These are phyloP conservation scores for Cardamine chenopodiifolia DNA, from an alignment of 345 rosid genomes.

Conservation along the genomic window DNA sequence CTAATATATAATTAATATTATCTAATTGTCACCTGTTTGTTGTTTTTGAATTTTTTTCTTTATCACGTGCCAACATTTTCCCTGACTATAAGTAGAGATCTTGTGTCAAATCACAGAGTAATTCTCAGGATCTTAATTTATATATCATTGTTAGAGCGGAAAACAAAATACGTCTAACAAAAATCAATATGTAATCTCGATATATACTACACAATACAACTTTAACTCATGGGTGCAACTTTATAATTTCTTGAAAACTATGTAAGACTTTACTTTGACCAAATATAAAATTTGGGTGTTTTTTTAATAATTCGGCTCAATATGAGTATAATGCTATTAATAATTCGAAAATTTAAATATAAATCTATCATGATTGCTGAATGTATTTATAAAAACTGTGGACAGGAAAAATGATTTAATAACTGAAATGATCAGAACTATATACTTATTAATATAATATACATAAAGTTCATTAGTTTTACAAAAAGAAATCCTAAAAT, in stretches of 20 bases:
- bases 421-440: background rate
- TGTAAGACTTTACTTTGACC: background rate
- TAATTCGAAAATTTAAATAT: background rate
- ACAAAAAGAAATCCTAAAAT: background rate
- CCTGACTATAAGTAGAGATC: background rate
- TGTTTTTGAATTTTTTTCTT: background rate
- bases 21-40: background rate
- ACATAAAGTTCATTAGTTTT: background rate
- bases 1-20: background rate
- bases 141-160: background rate
- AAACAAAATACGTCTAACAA: background rate
- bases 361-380: background rate
- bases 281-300: background rate
- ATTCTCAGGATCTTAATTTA: background rate
- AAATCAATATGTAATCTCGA: background rate
- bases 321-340: background rate
- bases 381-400: background rate
- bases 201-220: background rate
- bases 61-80: background rate
- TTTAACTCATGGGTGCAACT: background rate
- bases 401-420: background rate
- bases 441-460: background rate
- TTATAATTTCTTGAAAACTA: background rate
- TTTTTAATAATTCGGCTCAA: background rate
- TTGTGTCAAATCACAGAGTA: background rate